A percentile compares a stretch with the other conserved stretches of the same genome.
Conservation (phyloP, 2,329 filamentous ascomycete genomes). For the Aspergillus texensis region DNA sequence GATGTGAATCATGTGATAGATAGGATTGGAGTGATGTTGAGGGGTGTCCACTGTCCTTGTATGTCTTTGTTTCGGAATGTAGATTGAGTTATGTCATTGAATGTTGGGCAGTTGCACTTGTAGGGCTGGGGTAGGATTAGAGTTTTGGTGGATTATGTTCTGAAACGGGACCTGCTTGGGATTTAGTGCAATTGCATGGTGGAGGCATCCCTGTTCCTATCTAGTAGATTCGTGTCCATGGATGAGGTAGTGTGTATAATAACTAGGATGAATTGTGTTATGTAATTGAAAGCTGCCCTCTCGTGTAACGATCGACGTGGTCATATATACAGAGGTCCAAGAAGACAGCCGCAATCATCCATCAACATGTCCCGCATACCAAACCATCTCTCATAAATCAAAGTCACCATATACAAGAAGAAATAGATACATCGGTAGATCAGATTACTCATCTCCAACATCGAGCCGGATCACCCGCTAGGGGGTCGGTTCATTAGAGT, state of each 20-base stretch:
- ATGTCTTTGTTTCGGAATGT: not conserved
- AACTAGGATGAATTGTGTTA: not conserved
- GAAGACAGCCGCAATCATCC: not conserved
- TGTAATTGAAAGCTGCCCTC: not conserved
- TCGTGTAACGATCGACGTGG: not conserved
- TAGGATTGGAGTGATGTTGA: too few species aligned
- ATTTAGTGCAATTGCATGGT: not conserved
- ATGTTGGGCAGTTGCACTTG: not conserved
- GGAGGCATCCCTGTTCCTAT: not conserved
- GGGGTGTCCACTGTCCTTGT: not conserved
- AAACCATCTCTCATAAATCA: not conserved
- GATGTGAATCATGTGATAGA: too few species aligned
- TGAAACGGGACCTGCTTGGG: not conserved
- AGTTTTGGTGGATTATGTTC: not conserved
- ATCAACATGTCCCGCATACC: not conserved
- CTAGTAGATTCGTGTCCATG: not conserved
- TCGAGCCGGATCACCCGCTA: not conserved
- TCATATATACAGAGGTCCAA: conserved; percentile 2
- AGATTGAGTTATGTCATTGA: not conserved
- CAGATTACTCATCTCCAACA: not conserved
- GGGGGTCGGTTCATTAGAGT: not conserved
- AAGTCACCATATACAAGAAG: not conserved
- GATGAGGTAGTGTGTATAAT: not conserved
- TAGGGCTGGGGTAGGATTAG: not conserved
- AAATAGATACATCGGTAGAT: not conserved